These are phyloP conservation scores for Fusarium temperatum DNA, from an alignment of 2,329 filamentous ascomycete genomes.

Conservation along the genomic window DNA sequence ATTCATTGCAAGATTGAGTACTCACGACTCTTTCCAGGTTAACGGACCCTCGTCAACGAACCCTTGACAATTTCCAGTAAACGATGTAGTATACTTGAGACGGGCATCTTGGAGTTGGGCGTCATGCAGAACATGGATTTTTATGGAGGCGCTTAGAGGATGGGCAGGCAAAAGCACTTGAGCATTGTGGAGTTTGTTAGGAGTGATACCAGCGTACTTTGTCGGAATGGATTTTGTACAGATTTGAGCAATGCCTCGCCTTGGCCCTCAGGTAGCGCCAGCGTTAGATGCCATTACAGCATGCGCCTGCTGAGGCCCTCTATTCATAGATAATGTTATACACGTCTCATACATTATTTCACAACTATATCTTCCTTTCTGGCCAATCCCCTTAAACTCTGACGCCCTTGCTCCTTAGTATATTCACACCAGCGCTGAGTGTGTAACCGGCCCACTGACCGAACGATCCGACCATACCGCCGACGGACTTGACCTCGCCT, in stretches of 20 bases:
- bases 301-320: constrained; percentile 15
- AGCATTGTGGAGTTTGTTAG: constrained; percentile 19
- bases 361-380: constrained; percentile 21
- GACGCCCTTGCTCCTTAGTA: constrained; percentile 87
- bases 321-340: constrained; percentile 30
- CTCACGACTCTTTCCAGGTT: constrained; percentile 54
- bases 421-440: constrained; percentile 77
- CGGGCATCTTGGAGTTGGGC: constrained; percentile 16
- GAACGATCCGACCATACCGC: constrained; percentile 69
- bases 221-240: constrained; percentile 8
- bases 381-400: constrained; percentile 66
- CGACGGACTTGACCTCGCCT: constrained; percentile 71
- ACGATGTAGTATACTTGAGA: constrained; percentile 3
- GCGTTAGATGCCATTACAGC: constrained; percentile 13
- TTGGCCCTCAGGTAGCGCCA: neutral
- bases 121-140: neutral
- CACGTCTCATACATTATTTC: constrained; percentile 41
- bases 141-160: constrained; percentile 12
- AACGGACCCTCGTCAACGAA: constrained; percentile 67
- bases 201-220: constrained; percentile 11
- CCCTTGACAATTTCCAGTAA: constrained; percentile 42
- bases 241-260: constrained; percentile 1
- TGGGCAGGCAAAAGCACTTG: constrained; percentile 3
- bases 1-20: neutral
- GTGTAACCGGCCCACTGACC: constrained; percentile 87